Evolutionary conservation across 2,329 filamentous ascomycete genomes (phyloP), one percentile per base, ranked within the genome.

Genomic region (Fonsecaea pugnacius): DNA sequence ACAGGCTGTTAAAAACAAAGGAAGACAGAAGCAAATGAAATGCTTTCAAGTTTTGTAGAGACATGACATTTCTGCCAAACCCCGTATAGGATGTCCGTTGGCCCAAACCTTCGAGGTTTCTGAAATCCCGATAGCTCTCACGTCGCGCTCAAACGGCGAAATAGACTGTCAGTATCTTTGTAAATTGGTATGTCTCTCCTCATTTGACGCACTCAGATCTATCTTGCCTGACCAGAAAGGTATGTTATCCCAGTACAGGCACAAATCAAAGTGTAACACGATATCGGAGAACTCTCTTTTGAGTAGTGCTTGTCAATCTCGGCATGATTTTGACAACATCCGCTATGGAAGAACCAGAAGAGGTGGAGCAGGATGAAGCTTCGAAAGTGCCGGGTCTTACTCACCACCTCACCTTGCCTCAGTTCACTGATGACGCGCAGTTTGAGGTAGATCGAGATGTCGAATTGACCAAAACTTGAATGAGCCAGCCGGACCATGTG

Each of bases 281-380:
- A 60, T 24, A 38, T 7, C n/a, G 36, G 58, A 54, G 50, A 54
- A 54, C 30, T 60, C 24, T 36, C 36, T 10, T 40, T 38, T 59
- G n/a, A 24, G 21, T 54, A 60, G 16, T 24, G 18, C n/a, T 90
- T 79, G 48, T 87, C 87, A 62, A 91, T 89, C 60, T 87, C 86
- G 71, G 68, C 68, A 69, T 64, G 40, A 62, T 64, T 67, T 70
- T 70, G 67, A 69, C 67, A 67, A 69, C 68, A 66, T 67, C 67
- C 33, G 64, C 57, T 62, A 70, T 64, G 55, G 64, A 62, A 48
- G 4, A 36, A 38, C 57, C 57, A 51, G 57, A 59, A 59, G 35
- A 63, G 68, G 68, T 67, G 36, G 33, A 50, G 57, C 46, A 59
- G 57, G 67, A 70, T 63, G 68, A 70, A 70, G 68, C 68, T 70